Evolutionary conservation across 2,329 filamentous ascomycete genomes (phyloP).

Genomic region (Colletotrichum abscissum): DNA sequence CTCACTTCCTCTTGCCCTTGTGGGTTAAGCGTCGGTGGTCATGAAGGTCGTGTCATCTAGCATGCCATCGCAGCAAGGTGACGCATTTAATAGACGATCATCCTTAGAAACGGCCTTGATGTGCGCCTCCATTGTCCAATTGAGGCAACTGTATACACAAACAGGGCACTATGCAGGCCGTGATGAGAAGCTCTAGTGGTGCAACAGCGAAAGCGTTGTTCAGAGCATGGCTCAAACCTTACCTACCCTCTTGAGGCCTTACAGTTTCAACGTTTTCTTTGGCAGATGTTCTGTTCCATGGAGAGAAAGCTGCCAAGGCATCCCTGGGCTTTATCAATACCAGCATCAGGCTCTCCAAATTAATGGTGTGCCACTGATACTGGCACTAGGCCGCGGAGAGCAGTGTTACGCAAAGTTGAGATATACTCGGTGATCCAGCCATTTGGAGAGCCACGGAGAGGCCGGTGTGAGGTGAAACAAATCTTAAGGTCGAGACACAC

Average conservation of each 20-base stretch:
- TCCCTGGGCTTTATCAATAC: not conserved
- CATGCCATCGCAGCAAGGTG: conserved; percentile 1
- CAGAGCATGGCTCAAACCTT: not conserved
- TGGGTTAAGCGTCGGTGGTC: not conserved
- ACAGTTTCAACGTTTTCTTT: not conserved
- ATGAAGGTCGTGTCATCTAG: not conserved
- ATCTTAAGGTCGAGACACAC: not conserved
- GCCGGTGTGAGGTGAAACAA: conserved; percentile 13
- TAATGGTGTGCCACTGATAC: not conserved
- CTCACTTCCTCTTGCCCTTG: not conserved
- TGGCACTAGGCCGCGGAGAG: not conserved
- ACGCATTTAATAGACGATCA: conserved; percentile 14
- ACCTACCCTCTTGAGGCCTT: not conserved
- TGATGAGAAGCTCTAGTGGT: conserved; percentile 12
- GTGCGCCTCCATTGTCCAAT: not conserved
- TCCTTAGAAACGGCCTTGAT: conserved; percentile 4
- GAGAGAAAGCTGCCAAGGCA: not conserved
- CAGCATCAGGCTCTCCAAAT: not conserved
- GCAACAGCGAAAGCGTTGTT: not conserved
- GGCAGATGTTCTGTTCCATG: not conserved
- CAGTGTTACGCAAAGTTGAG: not conserved
- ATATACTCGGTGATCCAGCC: not conserved
- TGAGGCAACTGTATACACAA: not conserved
- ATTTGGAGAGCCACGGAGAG: not conserved
- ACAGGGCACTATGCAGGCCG: not conserved